phyloP scores from a whole-genome alignment of 345 rosid genomes.

The Rhodamnia argentea region DNA sequence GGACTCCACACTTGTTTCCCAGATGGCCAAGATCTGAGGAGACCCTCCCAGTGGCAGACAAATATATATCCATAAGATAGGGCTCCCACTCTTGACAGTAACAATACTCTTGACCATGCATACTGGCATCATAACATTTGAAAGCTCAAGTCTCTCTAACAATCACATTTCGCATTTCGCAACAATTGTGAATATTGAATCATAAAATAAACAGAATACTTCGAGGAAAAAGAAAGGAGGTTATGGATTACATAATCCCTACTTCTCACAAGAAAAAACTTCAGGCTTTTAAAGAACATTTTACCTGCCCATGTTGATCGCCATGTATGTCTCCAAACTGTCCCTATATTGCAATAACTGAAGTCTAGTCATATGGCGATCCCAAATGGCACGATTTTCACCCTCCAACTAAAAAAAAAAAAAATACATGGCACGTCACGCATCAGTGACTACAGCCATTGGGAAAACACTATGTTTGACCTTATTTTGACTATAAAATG shows the following conservation, averaged over 20 bases:
- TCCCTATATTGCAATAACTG: slow-evolving; percentile 73
- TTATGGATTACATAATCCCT: neutral
- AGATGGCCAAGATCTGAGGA: neutral
- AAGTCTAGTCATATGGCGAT: slow-evolving; percentile 67
- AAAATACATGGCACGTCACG: too few species aligned
- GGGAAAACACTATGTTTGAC: too few species aligned
- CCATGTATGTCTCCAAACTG: slow-evolving; percentile 82
- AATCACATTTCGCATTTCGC: neutral
- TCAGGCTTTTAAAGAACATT: slow-evolving; percentile 1
- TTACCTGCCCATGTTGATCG: slow-evolving; percentile 99
- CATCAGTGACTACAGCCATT: too few species aligned
- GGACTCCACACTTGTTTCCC: neutral
- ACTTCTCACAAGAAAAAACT: neutral
- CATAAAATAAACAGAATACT: neutral
- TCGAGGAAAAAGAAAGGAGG: neutral
- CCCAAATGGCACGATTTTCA: slow-evolving; percentile 53
- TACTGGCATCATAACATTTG: neutral
- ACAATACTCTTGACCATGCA: neutral
- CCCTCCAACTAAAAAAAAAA: slow-evolving; percentile 39
- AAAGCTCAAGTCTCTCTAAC: neutral
- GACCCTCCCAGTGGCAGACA: neutral
- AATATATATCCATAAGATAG: neutral
- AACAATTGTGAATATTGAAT: neutral
- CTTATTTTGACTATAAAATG: too few species aligned
- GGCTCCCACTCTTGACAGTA: neutral